Percentiles rank a stretch among this genome's conserved stretches.
Evolutionary conservation across 2,329 filamentous ascomycete genomes (phyloP).

Genomic region (Aspergillus sp.): DNA sequence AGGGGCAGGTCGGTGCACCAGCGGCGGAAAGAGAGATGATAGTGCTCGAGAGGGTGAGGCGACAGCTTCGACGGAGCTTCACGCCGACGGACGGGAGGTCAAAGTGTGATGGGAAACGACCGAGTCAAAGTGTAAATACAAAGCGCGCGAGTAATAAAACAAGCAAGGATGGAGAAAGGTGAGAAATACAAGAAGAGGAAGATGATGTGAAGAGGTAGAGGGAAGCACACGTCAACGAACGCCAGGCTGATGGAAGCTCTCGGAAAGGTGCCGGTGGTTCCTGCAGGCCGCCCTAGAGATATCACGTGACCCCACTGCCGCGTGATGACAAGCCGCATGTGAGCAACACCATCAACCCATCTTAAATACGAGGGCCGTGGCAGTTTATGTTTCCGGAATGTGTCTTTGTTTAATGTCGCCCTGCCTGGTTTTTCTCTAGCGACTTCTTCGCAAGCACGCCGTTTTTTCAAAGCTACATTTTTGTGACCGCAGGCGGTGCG

Average conservation of each 20-base stretch:
- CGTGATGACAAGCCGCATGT: conserved; percentile 10
- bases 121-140: conserved; percentile 17
- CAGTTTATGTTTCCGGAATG: not conserved
- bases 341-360: not conserved
- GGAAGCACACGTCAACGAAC: conserved; percentile 34
- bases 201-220: conserved; percentile 7
- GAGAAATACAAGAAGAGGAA: conserved; percentile 3
- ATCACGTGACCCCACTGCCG: conserved; percentile 21
- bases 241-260: conserved; percentile 26
- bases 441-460: not conserved
- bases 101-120: conserved; percentile 10
- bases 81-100: conserved; percentile 19
- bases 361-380: not conserved
- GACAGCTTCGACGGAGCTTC: conserved; percentile 33
- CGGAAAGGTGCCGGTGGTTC: conserved; percentile 25
- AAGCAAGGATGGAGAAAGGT: conserved; percentile 14
- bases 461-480: not conserved
- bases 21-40: conserved; percentile 10
- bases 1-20: conserved; percentile 13
- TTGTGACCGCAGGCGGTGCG: not conserved
- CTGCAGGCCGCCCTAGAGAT: conserved; percentile 25
- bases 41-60: conserved; percentile 31
- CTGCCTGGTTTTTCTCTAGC: not conserved
- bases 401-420: not conserved
- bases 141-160: conserved; percentile 21